These are phyloP conservation scores for Fusarium sp. DNA, from an alignment of 2,329 filamentous ascomycete genomes.

Conservation along the genomic window DNA sequence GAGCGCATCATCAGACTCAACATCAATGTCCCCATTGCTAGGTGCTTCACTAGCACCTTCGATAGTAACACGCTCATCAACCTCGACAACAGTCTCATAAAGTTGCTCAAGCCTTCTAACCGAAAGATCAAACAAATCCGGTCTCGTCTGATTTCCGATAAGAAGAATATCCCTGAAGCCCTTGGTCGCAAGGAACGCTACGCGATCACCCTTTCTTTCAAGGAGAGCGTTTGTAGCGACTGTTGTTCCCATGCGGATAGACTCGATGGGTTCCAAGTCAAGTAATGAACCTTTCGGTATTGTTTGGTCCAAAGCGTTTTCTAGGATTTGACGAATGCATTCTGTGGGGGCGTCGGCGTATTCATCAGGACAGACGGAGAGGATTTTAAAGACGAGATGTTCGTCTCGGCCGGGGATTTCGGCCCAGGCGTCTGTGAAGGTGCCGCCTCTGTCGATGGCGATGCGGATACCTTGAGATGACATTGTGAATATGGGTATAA, in stretches of 20 bases:
- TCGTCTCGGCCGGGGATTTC: conserved; percentile 35
- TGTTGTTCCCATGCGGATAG: conserved; percentile 84
- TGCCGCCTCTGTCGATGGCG: conserved; percentile 46
- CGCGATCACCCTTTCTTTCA: conserved; percentile 77
- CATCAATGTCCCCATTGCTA: conserved; percentile 59
- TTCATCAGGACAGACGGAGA: conserved; percentile 72
- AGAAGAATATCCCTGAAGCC: conserved; percentile 78
- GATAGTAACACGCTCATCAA: conserved; percentile 79
- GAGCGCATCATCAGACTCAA: conserved; percentile 63
- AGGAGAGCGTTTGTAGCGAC: conserved; percentile 82
- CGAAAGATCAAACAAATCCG: conserved; percentile 78
- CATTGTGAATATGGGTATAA: conserved; percentile 12
- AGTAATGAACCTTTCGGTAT: conserved; percentile 51
- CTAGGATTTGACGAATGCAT: conserved; percentile 68
- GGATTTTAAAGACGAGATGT: conserved; percentile 43
- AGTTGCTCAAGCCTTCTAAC: conserved; percentile 75
- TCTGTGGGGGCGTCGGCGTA: conserved; percentile 80
- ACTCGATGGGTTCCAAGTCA: conserved; percentile 60
- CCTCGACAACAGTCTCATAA: conserved; percentile 76
- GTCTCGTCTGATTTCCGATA: conserved; percentile 79
- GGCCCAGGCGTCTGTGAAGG: conserved; percentile 46
- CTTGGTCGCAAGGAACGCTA: conserved; percentile 76
- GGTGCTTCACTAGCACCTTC: conserved; percentile 81
- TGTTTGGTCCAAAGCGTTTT: conserved; percentile 47
- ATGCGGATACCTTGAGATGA: conserved; percentile 43